Base-by-base conservation (phyloP, 2,329 filamentous ascomycete genomes). In the Calonectria montana region DNA sequence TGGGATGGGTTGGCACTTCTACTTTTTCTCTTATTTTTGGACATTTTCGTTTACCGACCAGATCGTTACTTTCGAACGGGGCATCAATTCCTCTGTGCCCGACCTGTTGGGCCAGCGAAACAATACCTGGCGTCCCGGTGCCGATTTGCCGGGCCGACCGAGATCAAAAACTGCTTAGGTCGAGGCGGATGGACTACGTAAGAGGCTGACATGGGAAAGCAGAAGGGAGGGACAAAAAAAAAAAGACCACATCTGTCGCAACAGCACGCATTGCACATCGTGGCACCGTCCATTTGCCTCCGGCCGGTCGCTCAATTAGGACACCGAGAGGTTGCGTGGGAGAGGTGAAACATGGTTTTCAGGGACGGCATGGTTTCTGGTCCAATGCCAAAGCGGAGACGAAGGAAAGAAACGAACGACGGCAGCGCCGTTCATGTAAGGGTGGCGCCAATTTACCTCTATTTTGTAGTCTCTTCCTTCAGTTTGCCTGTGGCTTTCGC, bases 251-350 rank as follows among this genome's bases (percentile, higher is more conserved):
- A 39, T 18, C 6, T 21, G 48, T 21, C 25, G 47, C 45, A 55
- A 45, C 23, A 23, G 35, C 23, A 25, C 53, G 31, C 29, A 39
- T 41, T 55, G 57, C 66, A 39, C 13, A 55, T 63, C 59, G 62
- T 64, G 53, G 50, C 57, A 48, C 35, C 48, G 67, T 39, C 35
- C 25, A 9, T 37, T 69, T 68, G 37, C 39, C 50, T 65, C 35
- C 45, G 31, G 50, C 55, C 70, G 66, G 66, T 72, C 65, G 55
- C 66, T 72, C 50, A 31, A 72, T 72, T 66, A 15, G 70, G 70
- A 72, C 62, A 72, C 70, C 70, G 70, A 72, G 61, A 62, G 45
- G 53, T 67, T 64, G 69, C 57, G 69, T 41, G 69, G 67, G 69
- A 21, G 55, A 37, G 18, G 55, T 65, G 55, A 61, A 64, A 69